Conservation (phyloP, 2,329 filamentous ascomycete species). For the Amphichorda felina region DNA sequence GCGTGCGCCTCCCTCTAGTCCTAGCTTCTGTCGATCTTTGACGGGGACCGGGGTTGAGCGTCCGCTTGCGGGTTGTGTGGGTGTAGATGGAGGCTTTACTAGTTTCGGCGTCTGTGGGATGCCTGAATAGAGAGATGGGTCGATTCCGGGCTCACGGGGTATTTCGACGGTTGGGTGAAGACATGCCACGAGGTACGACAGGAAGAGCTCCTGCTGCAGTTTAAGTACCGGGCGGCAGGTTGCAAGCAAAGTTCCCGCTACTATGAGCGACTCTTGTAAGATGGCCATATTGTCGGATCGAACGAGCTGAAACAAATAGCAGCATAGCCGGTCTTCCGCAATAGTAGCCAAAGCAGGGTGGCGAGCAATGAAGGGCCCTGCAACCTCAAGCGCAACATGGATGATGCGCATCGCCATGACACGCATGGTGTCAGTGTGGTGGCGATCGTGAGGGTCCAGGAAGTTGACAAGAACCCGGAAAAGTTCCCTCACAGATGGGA, state of each 20-base stretch:
- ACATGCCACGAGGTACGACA: constrained; percentile 90
- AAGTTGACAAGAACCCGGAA: constrained; percentile 91
- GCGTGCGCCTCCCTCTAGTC: constrained; percentile 79
- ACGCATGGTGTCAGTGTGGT: constrained; percentile 88
- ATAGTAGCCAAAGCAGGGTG: constrained; percentile 80
- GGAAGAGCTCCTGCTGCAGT: constrained; percentile 88
- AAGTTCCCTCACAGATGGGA: constrained; percentile 88
- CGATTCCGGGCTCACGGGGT: constrained; percentile 78
- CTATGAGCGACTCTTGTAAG: constrained; percentile 81
- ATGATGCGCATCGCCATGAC: constrained; percentile 97
- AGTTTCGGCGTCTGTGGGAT: constrained; percentile 86
- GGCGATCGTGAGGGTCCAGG: constrained; percentile 81
- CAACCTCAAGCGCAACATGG: constrained; percentile 91
- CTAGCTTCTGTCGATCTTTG: constrained; percentile 84
- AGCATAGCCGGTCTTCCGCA: constrained; percentile 86
- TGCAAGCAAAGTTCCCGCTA: constrained; percentile 79
- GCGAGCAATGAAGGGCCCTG: constrained; percentile 85
- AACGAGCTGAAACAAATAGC: constrained; percentile 90
- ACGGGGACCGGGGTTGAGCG: constrained; percentile 82
- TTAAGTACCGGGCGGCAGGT: constrained; percentile 88
- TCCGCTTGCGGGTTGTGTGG: constrained; percentile 56
- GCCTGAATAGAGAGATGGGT: constrained; percentile 82
- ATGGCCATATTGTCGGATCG: constrained; percentile 94
- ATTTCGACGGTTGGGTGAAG: constrained; percentile 92
- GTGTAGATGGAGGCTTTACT: constrained; percentile 61